phyloP scores from a whole-genome alignment of 169 alveolate genomes.

The Amoebophrya sp. region DNA sequence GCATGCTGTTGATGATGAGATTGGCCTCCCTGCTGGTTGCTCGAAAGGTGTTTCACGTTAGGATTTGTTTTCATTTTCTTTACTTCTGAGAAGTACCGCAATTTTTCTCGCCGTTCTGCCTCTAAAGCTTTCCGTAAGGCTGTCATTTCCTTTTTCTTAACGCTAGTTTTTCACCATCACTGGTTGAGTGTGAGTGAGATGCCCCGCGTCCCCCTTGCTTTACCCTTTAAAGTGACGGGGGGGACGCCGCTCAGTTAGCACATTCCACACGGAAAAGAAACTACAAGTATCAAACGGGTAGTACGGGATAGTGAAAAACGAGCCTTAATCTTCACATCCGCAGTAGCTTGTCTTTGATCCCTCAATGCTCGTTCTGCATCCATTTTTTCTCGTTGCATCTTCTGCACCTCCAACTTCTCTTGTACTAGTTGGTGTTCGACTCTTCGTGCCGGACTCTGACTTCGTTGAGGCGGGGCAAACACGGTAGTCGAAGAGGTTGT shows the following conservation, averaged over 20 bases:
- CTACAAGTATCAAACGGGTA: background rate
- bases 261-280: background rate
- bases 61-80: background rate
- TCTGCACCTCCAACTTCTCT: too few relatives aligned
- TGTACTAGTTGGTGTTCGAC: too few relatives aligned
- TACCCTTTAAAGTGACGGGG: background rate
- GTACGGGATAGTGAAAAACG: background rate
- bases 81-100: background rate
- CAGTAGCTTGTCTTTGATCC: too few relatives aligned
- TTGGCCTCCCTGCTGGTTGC: background rate
- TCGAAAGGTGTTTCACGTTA: background rate
- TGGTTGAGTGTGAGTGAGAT: too few relatives aligned
- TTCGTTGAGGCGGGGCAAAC: too few relatives aligned
- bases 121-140: background rate
- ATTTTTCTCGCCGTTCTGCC: background rate
- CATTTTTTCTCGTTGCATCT: too few relatives aligned
- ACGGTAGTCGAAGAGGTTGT: too few relatives aligned
- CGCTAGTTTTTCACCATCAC: too few relatives aligned
- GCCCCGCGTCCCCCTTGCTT: background rate
- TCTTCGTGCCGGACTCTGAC: too few relatives aligned
- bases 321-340: too few relatives aligned
- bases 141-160: too few relatives aligned
- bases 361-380: too few relatives aligned
- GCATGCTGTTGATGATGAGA: background rate
- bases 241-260: background rate